Conservation (phyloP, 306 rosid species). For the Cucumis cinereus region DNA sequence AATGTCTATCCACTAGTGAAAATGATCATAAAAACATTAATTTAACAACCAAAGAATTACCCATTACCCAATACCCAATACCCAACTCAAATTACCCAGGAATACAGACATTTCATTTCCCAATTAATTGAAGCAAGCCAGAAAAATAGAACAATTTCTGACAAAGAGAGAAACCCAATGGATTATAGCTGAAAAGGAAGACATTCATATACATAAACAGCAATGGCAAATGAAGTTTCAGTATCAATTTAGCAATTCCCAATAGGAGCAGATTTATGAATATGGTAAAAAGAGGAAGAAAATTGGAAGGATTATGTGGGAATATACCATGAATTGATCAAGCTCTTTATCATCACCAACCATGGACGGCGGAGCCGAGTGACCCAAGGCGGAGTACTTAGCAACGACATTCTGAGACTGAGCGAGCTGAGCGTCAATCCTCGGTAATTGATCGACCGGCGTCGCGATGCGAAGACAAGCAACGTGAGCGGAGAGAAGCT, state of each 20-base stretch:
- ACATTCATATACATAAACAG: neutral
- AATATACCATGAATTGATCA: slow-evolving; percentile 82
- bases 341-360: slow-evolving; percentile 75
- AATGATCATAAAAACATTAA: neutral
- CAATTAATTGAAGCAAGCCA: neutral
- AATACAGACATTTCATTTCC: neutral
- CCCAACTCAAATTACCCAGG: neutral
- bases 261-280: neutral
- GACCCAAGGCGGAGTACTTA: slow-evolving; percentile 71
- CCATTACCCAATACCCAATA: neutral
- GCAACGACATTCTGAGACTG: slow-evolving; percentile 92
- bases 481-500: slow-evolving; percentile 84
- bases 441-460: slow-evolving; percentile 93
- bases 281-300: neutral
- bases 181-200: neutral
- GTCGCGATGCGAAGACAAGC: slow-evolving; percentile 93
- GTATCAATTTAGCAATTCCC: neutral
- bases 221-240: neutral
- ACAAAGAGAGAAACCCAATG: neutral
- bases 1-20: neutral
- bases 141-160: neutral
- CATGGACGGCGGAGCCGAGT: slow-evolving; percentile 26
- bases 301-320: neutral
- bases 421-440: slow-evolving; percentile 87
- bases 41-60: neutral